Percentiles rank a stretch among this genome's conserved stretches.
Evolutionary conservation across 2,329 filamentous ascomycete species (phyloP).

Genomic region (Aspergillus sp.): DNA sequence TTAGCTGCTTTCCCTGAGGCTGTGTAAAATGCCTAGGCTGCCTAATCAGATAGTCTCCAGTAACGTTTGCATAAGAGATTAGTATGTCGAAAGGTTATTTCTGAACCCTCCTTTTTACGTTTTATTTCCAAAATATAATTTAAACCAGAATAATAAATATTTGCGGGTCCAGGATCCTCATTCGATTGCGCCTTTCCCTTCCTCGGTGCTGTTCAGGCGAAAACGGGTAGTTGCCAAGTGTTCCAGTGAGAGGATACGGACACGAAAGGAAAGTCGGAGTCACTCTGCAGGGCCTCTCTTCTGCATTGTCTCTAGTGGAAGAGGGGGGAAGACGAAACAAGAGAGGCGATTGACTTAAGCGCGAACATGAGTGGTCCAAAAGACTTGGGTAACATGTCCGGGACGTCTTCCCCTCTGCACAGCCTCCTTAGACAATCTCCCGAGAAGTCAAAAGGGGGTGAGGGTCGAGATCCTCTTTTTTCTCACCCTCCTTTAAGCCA

Average conservation of each 20-base stretch:
- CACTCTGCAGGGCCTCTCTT: neutral
- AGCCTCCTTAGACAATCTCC: constrained; percentile 4
- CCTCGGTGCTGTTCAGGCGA: neutral
- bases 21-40: constrained; percentile 4
- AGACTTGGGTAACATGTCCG: neutral
- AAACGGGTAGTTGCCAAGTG: neutral
- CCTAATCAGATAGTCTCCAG: neutral
- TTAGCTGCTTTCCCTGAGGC: neutral
- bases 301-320: neutral
- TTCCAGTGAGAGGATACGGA: neutral
- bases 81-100: neutral
- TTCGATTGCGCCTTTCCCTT: neutral
- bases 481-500: neutral
- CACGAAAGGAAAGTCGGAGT: neutral
- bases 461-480: neutral
- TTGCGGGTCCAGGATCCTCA: neutral
- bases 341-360: neutral
- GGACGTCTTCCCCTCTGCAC: constrained; percentile 1
- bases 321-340: neutral
- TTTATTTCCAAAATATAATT: neutral
- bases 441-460: constrained; percentile 2
- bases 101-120: neutral
- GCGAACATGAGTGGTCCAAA: neutral
- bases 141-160: neutral
- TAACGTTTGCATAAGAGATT: neutral